These are phyloP conservation scores for Claviceps sorghi DNA, from an alignment of 2,329 filamentous ascomycete species.

Conservation along the genomic window DNA sequence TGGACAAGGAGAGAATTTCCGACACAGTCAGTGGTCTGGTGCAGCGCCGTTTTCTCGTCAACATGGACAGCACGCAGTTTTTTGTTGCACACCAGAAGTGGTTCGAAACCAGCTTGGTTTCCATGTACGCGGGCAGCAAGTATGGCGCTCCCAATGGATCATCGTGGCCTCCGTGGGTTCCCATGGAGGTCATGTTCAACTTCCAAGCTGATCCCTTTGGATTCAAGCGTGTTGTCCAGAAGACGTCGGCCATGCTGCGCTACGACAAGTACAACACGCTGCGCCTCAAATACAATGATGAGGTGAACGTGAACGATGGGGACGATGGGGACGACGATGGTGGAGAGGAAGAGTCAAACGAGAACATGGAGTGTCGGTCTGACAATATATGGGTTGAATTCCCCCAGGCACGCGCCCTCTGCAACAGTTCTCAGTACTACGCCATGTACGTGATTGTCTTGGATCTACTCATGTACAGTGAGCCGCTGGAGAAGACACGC, in stretches of 20 bases:
- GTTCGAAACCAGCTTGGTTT: conserved; percentile 68
- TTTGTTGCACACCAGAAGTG: conserved; percentile 93
- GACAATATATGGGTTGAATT: conserved; percentile 97
- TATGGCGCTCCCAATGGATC: conserved; percentile 78
- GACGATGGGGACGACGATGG: conserved; percentile 20
- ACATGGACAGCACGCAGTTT: conserved; percentile 96
- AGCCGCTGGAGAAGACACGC: conserved; percentile 93
- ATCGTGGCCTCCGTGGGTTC: conserved; percentile 95
- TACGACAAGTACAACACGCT: conserved; percentile 98
- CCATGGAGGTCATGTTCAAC: conserved; percentile 96
- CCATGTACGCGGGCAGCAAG: conserved; percentile 85
- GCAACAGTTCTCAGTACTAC: conserved; percentile 95
- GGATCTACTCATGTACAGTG: conserved; percentile 88
- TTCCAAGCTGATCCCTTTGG: conserved; percentile 88
- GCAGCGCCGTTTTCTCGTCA: conserved; percentile 81
- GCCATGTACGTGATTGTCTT: conserved; percentile 96
- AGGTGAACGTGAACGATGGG: conserved; percentile 54
- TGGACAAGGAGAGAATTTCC: conserved; percentile 86
- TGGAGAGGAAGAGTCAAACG: conserved; percentile 31
- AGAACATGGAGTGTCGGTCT: conserved; percentile 61
- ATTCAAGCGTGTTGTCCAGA: conserved; percentile 94
- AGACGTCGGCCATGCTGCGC: conserved; percentile 83
- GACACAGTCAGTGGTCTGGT: conserved; percentile 92
- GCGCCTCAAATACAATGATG: conserved; percentile 92
- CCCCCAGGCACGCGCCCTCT: conserved; percentile 82